Percentiles rank a stretch among this genome's conserved stretches.
phyloP scores from a whole-genome alignment of 2,329 filamentous ascomycete genomes.

The Diaporthe eres region DNA sequence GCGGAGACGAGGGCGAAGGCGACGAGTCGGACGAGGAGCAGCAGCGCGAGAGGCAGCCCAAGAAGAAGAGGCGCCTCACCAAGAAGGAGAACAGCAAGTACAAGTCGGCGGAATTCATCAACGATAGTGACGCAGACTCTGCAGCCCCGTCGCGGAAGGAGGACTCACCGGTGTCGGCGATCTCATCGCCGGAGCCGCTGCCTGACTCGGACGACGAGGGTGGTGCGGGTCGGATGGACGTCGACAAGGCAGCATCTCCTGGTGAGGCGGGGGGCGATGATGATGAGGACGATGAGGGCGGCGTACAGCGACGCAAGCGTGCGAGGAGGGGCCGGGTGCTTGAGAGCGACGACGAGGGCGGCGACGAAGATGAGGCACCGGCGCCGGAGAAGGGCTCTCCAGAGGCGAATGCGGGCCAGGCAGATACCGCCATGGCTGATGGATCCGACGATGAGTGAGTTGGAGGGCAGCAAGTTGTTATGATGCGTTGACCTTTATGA shows the following conservation, averaged over 20 bases:
- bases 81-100: slow-evolving; percentile 75
- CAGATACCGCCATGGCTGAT: slow-evolving; percentile 53
- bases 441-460: slow-evolving; percentile 53
- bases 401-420: slow-evolving; percentile 43
- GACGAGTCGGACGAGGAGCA: slow-evolving; percentile 64
- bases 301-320: slow-evolving; percentile 56
- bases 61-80: slow-evolving; percentile 73
- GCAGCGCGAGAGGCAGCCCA: slow-evolving; percentile 65
- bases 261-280: slow-evolving; percentile 34
- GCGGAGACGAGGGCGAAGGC: slow-evolving; percentile 60
- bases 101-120: slow-evolving; percentile 88
- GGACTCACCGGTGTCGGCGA: slow-evolving; percentile 44
- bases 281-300: slow-evolving; percentile 65
- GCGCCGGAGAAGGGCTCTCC: slow-evolving; percentile 39
- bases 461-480: neutral
- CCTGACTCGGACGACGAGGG: slow-evolving; percentile 49
- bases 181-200: slow-evolving; percentile 40
- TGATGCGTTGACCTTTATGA: neutral
- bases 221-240: slow-evolving; percentile 65
- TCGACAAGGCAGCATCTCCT: slow-evolving; percentile 57
- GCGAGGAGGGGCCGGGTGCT: slow-evolving; percentile 66
- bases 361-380: slow-evolving; percentile 50
- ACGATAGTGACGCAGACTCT: slow-evolving; percentile 76
- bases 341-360: slow-evolving; percentile 68
- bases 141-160: slow-evolving; percentile 47